Conservation (phyloP, 2,329 filamentous ascomycete genomes). For the Penicillium palitans region DNA sequence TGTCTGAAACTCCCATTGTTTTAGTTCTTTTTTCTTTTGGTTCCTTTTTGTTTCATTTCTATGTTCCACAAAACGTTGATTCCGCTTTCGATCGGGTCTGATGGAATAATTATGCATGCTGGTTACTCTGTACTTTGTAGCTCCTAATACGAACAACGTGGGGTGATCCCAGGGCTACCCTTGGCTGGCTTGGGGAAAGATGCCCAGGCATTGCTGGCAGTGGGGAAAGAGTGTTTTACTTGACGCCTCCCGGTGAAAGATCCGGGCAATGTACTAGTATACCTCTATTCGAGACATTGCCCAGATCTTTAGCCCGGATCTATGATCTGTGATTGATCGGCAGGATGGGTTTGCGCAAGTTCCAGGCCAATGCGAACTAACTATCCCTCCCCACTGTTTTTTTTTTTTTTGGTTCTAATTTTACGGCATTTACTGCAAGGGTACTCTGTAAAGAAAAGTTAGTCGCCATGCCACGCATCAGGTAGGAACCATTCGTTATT, state of each 20-base stretch:
- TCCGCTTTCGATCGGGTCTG: not conserved
- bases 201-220: conserved; percentile 1
- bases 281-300: not conserved
- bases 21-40: not conserved
- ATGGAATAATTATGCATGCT: not conserved
- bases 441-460: not conserved
- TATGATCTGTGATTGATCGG: not conserved
- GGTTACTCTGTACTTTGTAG: not conserved
- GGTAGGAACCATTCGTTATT: not conserved
- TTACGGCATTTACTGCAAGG: not conserved
- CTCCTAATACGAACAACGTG: not conserved
- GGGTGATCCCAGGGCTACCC: not conserved
- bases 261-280: not conserved
- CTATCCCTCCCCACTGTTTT: not conserved
- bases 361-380: not conserved
- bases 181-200: not conserved
- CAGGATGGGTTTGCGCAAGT: not conserved
- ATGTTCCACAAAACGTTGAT: conserved; percentile 4
- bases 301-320: conserved; percentile 2
- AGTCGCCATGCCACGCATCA: conserved; percentile 5
- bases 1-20: conserved; percentile 1
- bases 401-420: not conserved
- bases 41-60: not conserved
- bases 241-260: not conserved
- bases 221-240: not conserved